A percentile compares a stretch with the other conserved stretches of the same genome.
phyloP scores from a whole-genome alignment of 768 basidiomycete genomes.

The Russula vinacea region DNA sequence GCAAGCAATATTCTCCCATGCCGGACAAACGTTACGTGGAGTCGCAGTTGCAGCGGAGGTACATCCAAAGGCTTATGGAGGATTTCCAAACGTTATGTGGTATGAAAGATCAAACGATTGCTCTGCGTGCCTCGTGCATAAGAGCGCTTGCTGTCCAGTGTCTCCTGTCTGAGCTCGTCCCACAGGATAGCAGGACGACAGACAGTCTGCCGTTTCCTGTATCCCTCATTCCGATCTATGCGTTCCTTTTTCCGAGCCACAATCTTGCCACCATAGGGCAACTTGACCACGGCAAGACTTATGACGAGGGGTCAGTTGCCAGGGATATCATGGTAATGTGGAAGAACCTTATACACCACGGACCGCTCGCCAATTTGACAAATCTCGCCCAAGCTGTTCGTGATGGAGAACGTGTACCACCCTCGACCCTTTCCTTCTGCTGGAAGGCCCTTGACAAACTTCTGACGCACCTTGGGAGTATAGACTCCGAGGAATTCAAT shows the following conservation, averaged over 20 bases:
- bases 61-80: neutral
- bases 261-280: neutral
- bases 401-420: neutral
- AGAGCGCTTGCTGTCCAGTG: conserved; percentile 8
- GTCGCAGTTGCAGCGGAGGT: neutral
- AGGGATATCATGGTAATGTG: neutral
- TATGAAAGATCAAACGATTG: neutral
- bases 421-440: conserved; percentile 9
- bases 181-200: neutral
- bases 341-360: conserved; percentile 6
- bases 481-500: neutral
- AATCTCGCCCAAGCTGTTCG: conserved; percentile 2
- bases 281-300: no score
- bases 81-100: conserved; percentile 1
- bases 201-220: neutral
- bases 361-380: conserved; percentile 13
- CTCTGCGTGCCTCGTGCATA: no score
- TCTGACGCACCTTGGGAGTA: neutral
- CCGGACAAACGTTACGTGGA: no score
- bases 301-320: no score
- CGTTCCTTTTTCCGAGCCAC: neutral
- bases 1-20: neutral
- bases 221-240: neutral
- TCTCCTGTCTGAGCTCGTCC: neutral
- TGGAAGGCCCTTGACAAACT: conserved; percentile 1